Conservation (phyloP, 768 basidiomycete genomes). For the Amanita muscaria region DNA sequence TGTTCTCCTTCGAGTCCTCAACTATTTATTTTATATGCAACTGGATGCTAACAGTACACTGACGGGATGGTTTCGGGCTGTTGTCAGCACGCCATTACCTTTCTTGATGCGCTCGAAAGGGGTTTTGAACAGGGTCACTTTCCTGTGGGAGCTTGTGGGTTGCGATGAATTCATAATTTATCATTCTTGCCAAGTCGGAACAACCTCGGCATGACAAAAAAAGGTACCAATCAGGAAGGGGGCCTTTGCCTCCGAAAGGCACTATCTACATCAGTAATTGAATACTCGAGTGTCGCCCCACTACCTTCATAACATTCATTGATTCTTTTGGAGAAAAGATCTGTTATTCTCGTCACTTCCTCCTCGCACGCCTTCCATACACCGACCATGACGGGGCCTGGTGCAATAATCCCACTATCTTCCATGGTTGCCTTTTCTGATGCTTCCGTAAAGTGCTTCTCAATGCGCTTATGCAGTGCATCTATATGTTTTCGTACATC, state of each 20-base stretch:
- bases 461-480: slow-evolving; percentile 79
- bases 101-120: too few relatives aligned
- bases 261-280: slow-evolving; percentile 61
- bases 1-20: too few relatives aligned
- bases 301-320: slow-evolving; percentile 72
- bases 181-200: too few relatives aligned
- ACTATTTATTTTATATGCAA: too few relatives aligned
- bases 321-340: slow-evolving; percentile 60
- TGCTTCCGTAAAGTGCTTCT: slow-evolving; percentile 90
- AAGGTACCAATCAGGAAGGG: slow-evolving; percentile 10
- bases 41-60: too few relatives aligned
- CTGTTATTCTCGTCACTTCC: slow-evolving; percentile 67
- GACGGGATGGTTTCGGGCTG: too few relatives aligned
- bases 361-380: slow-evolving; percentile 92
- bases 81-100: too few relatives aligned
- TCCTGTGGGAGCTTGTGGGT: too few relatives aligned
- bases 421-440: slow-evolving; percentile 57
- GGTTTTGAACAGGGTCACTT: too few relatives aligned
- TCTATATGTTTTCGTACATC: slow-evolving; percentile 88
- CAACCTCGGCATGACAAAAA: not conserved
- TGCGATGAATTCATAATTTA: too few relatives aligned
- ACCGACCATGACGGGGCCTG: slow-evolving; percentile 63
- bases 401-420: slow-evolving; percentile 42
- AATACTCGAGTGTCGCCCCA: slow-evolving; percentile 68
- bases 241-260: slow-evolving; percentile 65